A percentile compares a stretch with the other conserved stretches of the same genome.
phyloP scores from a whole-genome alignment of 148 eudicot genomes.

The Amaranthus hypochondriacus region DNA sequence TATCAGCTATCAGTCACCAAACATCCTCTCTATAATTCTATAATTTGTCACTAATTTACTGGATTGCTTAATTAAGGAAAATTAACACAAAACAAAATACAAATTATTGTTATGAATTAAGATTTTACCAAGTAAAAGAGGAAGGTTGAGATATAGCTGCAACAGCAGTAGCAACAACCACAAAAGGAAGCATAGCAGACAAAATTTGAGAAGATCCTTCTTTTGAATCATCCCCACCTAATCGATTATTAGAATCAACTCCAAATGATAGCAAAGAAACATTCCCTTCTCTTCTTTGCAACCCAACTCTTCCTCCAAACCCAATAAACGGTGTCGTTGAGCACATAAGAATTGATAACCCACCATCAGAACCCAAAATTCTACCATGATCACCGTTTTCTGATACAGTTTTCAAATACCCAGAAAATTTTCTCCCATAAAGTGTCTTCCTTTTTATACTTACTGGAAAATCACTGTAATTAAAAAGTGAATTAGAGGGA shows the following conservation, averaged over 20 bases:
- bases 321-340: conserved; percentile 70
- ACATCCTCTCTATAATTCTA: too few species aligned
- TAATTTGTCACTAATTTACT: too few species aligned
- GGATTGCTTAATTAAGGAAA: not conserved
- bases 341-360: conserved; percentile 37
- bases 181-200: conserved; percentile 85
- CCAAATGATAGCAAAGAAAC: conserved; percentile 68
- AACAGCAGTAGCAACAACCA: conserved; percentile 79
- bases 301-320: conserved; percentile 69
- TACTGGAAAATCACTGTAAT: conserved; percentile 10
- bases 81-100: not conserved
- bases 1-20: too few species aligned
- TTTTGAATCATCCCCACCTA: conserved; percentile 19
- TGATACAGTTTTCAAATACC: conserved; percentile 11
- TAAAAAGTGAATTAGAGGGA: conserved; percentile 10
- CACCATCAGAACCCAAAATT: conserved; percentile 22
- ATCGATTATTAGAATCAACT: conserved; percentile 9
- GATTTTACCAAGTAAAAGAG: conserved; percentile 71
- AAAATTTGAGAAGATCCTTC: conserved; percentile 56
- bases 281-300: conserved; percentile 66
- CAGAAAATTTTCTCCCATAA: conserved; percentile 3
- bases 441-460: not conserved
- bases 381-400: conserved; percentile 20
- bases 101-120: not conserved
- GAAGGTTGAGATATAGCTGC: conserved; percentile 79